These are phyloP conservation scores for Agaricus subrufescens DNA, from an alignment of 768 basidiomycete species.

Conservation along the genomic window DNA sequence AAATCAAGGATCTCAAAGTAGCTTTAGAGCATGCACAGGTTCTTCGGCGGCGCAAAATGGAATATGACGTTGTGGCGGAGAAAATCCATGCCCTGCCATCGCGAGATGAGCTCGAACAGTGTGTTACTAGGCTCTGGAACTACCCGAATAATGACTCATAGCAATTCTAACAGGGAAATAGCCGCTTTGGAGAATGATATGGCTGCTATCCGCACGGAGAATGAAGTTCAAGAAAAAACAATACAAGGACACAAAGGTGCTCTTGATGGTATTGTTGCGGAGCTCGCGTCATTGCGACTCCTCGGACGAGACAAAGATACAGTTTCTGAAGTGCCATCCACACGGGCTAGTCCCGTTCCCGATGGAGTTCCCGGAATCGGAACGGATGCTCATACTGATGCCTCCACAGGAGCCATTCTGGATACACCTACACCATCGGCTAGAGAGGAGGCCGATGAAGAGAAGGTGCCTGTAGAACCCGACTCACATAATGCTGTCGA, in stretches of 20 bases:
- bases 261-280: slow-evolving; percentile 58
- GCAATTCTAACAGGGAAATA: slow-evolving; percentile 49
- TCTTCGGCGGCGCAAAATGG: slow-evolving; percentile 72
- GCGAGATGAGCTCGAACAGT: slow-evolving; percentile 76
- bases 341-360: slow-evolving; percentile 41
- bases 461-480: slow-evolving; percentile 18
- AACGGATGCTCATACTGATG: slow-evolving; percentile 11
- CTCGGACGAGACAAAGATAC: slow-evolving; percentile 65
- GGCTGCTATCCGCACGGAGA: slow-evolving; percentile 66
- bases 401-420: slow-evolving; percentile 2
- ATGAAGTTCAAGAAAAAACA: slow-evolving; percentile 64
- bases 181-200: slow-evolving; percentile 72
- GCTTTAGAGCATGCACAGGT: slow-evolving; percentile 77
- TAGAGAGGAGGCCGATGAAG: slow-evolving; percentile 18
- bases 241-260: slow-evolving; percentile 67
- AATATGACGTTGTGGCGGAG: slow-evolving; percentile 82
- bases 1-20: slow-evolving; percentile 76
- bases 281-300: slow-evolving; percentile 57
- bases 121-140: slow-evolving; percentile 24
- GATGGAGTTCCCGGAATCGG: slow-evolving; percentile 9
- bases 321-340: slow-evolving; percentile 38
- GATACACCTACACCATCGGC: slow-evolving; percentile 13
- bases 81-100: slow-evolving; percentile 75
- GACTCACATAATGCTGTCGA: slow-evolving; percentile 14
- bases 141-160: neutral